Base-by-base conservation (phyloP, 257 asterid genomes). In the Nicotiana obtusifolia region DNA sequence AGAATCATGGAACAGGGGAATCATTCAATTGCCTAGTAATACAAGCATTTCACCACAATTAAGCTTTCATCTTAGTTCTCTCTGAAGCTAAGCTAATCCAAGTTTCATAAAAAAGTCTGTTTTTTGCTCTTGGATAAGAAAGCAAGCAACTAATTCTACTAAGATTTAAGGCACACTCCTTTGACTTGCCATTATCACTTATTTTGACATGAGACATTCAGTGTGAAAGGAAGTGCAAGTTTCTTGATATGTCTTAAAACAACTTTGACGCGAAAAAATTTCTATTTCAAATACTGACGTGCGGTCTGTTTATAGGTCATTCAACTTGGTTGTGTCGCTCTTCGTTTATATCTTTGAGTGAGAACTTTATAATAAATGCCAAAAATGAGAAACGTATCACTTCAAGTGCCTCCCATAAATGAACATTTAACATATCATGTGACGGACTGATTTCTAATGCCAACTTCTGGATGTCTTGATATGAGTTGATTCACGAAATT, bases 41-140 rank as follows among this genome's bases (percentile, higher is more conserved):
- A 69, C 77, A 41, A 1, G 59, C 78, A 71, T 44, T 0, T 71
- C 33, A 41, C 78, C 78, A 4, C 59, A 71, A 71, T 41, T 44
- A 71, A 71, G 15, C n/a, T 71, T 44, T 0, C 15, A 71, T 71
- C 78, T 44, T 44, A 71, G 78, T 20, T 71, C 59, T 71, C 78
- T 44, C 44, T 71, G 59, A 71, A 71, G 78, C 60, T 71, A 71
- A 71, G 60, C 60, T 44, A 22, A 71, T 71, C 59, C 11, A 71
- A 6, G 35, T 41, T 69, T 20, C 57, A 41, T 41, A 11, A 41
- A 41, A 13, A 41, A 69, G 5, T 20, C 6, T 73, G 16, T 14
- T 71, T 41, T 22, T 15, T 2, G 7, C 59, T 47, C 79, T 73
- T 47, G 79, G 37, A 47, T 11, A 15, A 22, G 59, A 73, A 73